Evolutionary conservation across 2,329 filamentous ascomycete genomes (phyloP), one percentile per base, ranked within the genome.

Genomic region (Fusarium caatingaense): DNA sequence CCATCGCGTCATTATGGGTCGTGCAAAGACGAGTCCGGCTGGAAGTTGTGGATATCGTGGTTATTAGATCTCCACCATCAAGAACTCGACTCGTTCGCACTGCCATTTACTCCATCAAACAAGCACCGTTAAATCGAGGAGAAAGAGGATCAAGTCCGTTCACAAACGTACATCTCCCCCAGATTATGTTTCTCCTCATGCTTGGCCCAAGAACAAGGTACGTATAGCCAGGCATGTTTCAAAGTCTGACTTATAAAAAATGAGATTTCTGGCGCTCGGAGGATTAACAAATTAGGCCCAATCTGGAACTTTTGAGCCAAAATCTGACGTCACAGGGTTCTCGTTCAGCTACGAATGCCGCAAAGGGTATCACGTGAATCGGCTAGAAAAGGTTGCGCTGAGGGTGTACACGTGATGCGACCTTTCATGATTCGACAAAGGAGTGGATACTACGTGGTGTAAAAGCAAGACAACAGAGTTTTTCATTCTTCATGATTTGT

Each of bases 1-100:
- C 25, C 64, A 64, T 70, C 55, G 64, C 68, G 68, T 70, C 68
- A 71, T 65, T 57, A 71, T 65, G 63, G 67, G 59, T 56, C 67
- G 41, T 44, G 49, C 48, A 44, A 57, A 34, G 66, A 54, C 23
- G 23, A 28, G 28, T 28, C 28, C 28, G 28, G 28, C 28, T 28
- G 28, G 11, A 51, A 23, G 47, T 18, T 27, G 67, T 70, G 67
- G 67, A 68, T 70, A 71, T 70, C 18, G 32, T 64, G 21, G 30
- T 60, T 49, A 47, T 60, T 61, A 21, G 21, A 62, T 55, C 63
- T 68, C 68, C 68, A 70, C 68, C 48, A 42, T 42, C n/a, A 51
- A 48, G 44, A 18, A 32, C 42, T 58, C 55, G 51, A 51, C 56
- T 51, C 49, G 49, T 51, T 34, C 49, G 23, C 6, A 51, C 18